Percentiles rank a stretch among this genome's conserved stretches.
Evolutionary conservation across 345 rosid genomes (phyloP).

Genomic region (Stellera chamaejasme): DNA sequence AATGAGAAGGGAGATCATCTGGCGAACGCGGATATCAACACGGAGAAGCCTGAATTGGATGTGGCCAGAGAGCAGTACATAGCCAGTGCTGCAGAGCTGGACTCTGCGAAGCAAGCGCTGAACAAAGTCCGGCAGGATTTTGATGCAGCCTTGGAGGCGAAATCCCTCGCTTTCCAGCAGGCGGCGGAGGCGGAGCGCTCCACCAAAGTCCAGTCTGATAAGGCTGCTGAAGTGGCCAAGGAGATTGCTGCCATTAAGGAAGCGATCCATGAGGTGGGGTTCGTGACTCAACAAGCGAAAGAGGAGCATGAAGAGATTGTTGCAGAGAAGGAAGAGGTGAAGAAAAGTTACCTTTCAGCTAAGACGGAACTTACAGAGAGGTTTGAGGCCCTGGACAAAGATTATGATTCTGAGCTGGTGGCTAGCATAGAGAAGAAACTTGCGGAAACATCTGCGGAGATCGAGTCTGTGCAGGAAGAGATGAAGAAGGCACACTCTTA

Average conservation of each 20-base stretch:
- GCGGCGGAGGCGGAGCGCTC: constrained; percentile 60
- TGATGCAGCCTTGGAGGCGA: constrained; percentile 54
- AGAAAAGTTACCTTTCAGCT: constrained; percentile 27
- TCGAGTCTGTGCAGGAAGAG: constrained; percentile 50
- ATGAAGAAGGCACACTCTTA: constrained; percentile 56
- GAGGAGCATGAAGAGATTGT: constrained; percentile 33
- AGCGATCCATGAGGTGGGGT: constrained; percentile 40
- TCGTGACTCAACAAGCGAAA: constrained; percentile 38
- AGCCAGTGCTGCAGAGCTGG: constrained; percentile 36
- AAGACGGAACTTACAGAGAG: constrained; percentile 45
- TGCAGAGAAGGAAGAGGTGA: constrained; percentile 36
- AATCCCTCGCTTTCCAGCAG: constrained; percentile 48
- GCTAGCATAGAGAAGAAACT: constrained; percentile 43
- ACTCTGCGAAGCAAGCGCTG: constrained; percentile 62
- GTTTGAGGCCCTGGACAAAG: constrained; percentile 28
- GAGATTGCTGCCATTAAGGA: constrained; percentile 59
- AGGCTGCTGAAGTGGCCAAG: constrained; percentile 40
- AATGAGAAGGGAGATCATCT: constrained; percentile 46
- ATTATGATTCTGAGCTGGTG: constrained; percentile 41
- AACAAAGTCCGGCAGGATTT: constrained; percentile 67
- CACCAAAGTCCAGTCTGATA: constrained; percentile 26
- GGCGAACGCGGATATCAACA: constrained; percentile 27
- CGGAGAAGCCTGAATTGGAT: constrained; percentile 40
- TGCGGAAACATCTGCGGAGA: constrained; percentile 46
- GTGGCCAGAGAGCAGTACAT: constrained; percentile 51